Percentiles rank a stretch among this genome's conserved stretches.
Evolutionary conservation across 371 early-diverging fungal genomes (phyloP).

Genomic region (Dichotomocladium elegans): DNA sequence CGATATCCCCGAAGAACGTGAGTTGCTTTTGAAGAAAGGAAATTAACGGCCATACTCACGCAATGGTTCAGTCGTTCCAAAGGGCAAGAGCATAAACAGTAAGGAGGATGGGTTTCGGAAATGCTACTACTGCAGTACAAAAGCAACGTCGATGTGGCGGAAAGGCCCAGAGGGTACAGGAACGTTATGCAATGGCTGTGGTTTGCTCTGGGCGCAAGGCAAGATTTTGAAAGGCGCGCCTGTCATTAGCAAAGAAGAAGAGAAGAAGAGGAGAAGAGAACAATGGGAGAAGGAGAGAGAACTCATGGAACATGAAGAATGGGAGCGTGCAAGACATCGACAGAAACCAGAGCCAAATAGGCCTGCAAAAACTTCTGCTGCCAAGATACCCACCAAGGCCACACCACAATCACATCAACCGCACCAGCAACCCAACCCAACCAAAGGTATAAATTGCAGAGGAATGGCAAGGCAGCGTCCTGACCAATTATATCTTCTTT

Average conservation of each 20-base stretch:
- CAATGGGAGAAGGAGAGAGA: constrained; percentile 17
- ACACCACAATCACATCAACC: constrained; percentile 1
- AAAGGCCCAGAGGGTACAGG: constrained; percentile 38
- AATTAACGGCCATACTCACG: background rate
- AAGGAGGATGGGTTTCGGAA: constrained; percentile 34
- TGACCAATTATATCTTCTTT: background rate
- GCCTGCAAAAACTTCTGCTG: background rate
- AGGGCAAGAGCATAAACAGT: constrained; percentile 9
- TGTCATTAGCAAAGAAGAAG: constrained; percentile 28
- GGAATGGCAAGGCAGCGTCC: too few relatives aligned
- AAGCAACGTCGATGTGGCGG: constrained; percentile 42
- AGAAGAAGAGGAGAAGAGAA: constrained; percentile 17
- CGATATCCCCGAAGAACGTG: constrained; percentile 28
- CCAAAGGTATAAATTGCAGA: background rate
- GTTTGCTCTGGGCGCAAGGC: constrained; percentile 51
- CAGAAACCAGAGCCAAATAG: constrained; percentile 4
- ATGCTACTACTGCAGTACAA: constrained; percentile 42
- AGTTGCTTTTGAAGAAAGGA: background rate
- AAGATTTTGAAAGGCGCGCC: constrained; percentile 45
- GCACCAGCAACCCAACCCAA: background rate
- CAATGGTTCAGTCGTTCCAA: background rate
- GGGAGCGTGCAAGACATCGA: background rate
- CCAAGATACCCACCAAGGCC: background rate
- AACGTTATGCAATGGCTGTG: constrained; percentile 47
- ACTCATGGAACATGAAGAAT: constrained; percentile 11